Percentiles rank a stretch among this genome's conserved stretches.
Evolutionary conservation across 306 rosid species (phyloP).

Genomic region (Glycine tomentella): DNA sequence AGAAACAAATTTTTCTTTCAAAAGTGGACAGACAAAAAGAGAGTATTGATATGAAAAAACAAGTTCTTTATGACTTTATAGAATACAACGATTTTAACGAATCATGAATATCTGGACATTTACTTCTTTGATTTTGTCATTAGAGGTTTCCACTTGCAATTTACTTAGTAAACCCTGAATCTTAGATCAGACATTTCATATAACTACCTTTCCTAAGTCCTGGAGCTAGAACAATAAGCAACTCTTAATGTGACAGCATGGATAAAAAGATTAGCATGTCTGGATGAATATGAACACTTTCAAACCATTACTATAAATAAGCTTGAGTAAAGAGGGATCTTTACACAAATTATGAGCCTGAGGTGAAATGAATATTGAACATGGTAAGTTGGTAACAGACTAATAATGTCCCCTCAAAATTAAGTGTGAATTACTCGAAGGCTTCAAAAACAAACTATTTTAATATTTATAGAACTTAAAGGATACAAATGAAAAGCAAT

Average conservation of each 20-base stretch:
- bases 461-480: not conserved
- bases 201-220: too few relatives aligned
- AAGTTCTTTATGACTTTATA: not conserved
- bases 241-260: too few relatives aligned
- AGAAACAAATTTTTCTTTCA: not conserved
- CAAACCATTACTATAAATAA: not conserved
- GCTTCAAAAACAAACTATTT: slow-evolving; percentile 2
- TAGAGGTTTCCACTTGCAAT: too few relatives aligned
- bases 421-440: not conserved
- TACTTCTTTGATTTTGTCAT: too few relatives aligned
- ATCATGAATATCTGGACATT: too few relatives aligned
- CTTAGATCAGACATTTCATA: too few relatives aligned
- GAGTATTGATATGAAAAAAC: not conserved
- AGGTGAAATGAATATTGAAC: slow-evolving; percentile 2
- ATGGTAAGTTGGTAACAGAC: not conserved
- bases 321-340: not conserved
- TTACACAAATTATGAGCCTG: not conserved
- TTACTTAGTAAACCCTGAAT: too few relatives aligned
- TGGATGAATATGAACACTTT: not conserved
- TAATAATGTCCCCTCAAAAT: not conserved
- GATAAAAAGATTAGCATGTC: not conserved
- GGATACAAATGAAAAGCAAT: not conserved
- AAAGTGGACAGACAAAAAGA: not conserved
- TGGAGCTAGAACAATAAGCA: too few relatives aligned
- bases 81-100: too few relatives aligned